These are phyloP conservation scores for Pichia insulana DNA, from an alignment of 805 yeast genomes.

Conservation along the genomic window DNA sequence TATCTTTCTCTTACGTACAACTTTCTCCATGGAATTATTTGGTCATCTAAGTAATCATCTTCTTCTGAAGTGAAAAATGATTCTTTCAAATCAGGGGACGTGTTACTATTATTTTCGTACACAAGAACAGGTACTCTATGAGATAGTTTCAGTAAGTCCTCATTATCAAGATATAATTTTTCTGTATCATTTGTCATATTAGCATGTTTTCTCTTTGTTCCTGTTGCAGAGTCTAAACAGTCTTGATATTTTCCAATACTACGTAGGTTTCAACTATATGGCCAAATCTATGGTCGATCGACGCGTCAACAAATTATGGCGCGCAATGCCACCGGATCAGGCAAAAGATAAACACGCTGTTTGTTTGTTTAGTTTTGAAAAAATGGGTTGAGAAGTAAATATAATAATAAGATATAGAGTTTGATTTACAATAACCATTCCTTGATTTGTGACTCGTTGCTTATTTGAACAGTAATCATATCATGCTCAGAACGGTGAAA, in stretches of 20 bases:
- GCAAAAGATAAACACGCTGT: neutral
- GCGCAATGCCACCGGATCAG: neutral
- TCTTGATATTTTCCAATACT: too few relatives aligned
- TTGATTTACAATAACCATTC: too few relatives aligned
- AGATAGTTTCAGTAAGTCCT: neutral
- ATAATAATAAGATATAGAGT: too few relatives aligned
- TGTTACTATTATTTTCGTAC: neutral
- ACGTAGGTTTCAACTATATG: too few relatives aligned
- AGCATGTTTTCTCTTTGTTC: too few relatives aligned
- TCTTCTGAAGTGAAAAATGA: neutral
- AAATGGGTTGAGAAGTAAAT: too few relatives aligned
- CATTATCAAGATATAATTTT: constrained; percentile 3
- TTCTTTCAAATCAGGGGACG: neutral
- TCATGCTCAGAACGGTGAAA: constrained; percentile 28
- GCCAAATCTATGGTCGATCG: too few relatives aligned
- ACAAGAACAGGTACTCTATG: constrained; percentile 1
- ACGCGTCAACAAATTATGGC: neutral
- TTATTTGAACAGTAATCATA: neutral
- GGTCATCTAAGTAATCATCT: constrained; percentile 2
- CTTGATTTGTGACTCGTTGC: constrained; percentile 1
- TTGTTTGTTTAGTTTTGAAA: neutral
- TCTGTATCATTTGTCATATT: too few relatives aligned
- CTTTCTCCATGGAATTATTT: constrained; percentile 6
- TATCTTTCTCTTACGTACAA: constrained; percentile 2
- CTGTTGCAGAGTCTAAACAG: too few relatives aligned